Evolutionary conservation across 2,329 filamentous ascomycete species (phyloP).

Genomic region (Anthostomella pinea): DNA sequence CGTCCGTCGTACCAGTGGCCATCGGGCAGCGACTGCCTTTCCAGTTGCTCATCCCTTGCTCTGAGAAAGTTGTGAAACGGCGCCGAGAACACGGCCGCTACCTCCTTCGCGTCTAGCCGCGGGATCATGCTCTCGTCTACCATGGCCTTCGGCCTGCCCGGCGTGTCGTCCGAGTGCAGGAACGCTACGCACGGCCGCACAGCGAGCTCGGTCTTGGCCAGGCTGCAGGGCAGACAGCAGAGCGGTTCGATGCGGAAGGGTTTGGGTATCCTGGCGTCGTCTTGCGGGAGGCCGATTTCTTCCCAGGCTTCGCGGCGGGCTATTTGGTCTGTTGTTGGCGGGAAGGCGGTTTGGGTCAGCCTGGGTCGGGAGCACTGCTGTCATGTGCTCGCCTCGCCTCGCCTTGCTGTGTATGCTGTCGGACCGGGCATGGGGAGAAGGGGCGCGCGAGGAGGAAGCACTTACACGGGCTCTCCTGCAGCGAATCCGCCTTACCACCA

Average conservation of each 20-base stretch:
- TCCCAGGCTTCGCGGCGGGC: constrained; percentile 88
- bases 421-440: too few species aligned
- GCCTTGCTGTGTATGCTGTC: too few species aligned
- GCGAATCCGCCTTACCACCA: constrained; percentile 66
- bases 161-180: constrained; percentile 59
- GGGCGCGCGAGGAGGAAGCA: neutral
- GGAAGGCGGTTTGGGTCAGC: neutral
- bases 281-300: constrained; percentile 83
- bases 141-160: constrained; percentile 35
- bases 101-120: constrained; percentile 80
- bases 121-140: constrained; percentile 74
- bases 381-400: neutral
- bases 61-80: constrained; percentile 81
- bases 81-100: constrained; percentile 89
- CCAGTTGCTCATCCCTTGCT: constrained; percentile 57
- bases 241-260: constrained; percentile 86
- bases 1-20: constrained; percentile 80
- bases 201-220: constrained; percentile 70
- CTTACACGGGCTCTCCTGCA: constrained; percentile 60
- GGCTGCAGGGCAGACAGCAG: constrained; percentile 74
- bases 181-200: constrained; percentile 77
- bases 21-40: constrained; percentile 40
- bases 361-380: neutral
- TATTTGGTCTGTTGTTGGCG: constrained; percentile 61
- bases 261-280: constrained; percentile 64